Percentiles rank a stretch among this genome's conserved stretches.
phyloP scores from a whole-genome alignment of 1,284 basidiomycete genomes.

The Trametes polyzona region DNA sequence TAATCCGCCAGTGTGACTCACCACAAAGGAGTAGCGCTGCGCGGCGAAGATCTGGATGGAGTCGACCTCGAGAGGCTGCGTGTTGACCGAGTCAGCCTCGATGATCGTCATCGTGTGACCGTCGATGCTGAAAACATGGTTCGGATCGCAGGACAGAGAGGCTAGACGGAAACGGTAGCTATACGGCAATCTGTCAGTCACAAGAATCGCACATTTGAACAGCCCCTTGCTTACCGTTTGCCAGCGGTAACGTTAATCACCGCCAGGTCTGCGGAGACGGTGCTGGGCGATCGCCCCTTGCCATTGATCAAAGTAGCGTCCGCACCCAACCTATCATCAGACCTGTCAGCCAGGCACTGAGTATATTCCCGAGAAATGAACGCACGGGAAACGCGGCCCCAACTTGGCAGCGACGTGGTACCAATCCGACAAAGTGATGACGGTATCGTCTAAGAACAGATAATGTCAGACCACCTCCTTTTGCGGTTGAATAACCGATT shows the following conservation, averaged over 20 bases:
- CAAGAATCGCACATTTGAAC: neutral
- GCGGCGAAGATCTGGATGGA: constrained; percentile 40
- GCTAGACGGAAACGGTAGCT: constrained; percentile 48
- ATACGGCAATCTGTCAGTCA: neutral
- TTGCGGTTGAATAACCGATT: neutral
- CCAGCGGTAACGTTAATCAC: constrained; percentile 36
- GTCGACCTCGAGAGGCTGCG: constrained; percentile 39
- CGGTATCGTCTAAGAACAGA: constrained; percentile 24
- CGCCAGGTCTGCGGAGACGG: constrained; percentile 31
- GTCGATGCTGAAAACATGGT: constrained; percentile 40
- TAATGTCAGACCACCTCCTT: neutral
- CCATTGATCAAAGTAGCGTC: constrained; percentile 56
- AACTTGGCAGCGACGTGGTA: constrained; percentile 28
- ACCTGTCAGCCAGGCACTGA: neutral
- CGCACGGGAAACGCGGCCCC: constrained; percentile 27
- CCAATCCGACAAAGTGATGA: constrained; percentile 34
- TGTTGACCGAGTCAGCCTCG: constrained; percentile 37
- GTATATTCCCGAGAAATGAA: neutral
- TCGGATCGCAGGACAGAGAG: constrained; percentile 47
- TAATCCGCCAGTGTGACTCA: neutral
- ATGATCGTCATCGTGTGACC: constrained; percentile 41
- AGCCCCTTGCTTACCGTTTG: constrained; percentile 37
- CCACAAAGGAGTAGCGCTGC: constrained; percentile 40
- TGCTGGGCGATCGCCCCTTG: constrained; percentile 37
- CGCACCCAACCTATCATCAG: constrained; percentile 12